phyloP scores from a whole-genome alignment of 345 rosid species.

The Eucalyptus grandis region DNA sequence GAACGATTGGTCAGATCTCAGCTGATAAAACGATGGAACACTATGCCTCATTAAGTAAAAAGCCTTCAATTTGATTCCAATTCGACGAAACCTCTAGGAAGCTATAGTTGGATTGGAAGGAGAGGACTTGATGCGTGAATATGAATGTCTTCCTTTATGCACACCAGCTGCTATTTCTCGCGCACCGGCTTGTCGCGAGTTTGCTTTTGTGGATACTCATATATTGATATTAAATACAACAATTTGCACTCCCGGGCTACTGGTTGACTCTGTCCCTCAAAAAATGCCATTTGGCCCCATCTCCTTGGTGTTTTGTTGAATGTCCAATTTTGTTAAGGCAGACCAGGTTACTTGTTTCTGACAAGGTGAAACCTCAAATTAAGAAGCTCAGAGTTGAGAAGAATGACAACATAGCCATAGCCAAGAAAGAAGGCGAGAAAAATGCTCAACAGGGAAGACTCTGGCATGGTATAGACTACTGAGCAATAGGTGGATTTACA shows the following conservation, averaged over 20 bases:
- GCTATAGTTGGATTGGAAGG: too few species aligned
- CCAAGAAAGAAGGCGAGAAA: not conserved
- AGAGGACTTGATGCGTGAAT: too few species aligned
- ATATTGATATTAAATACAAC: too few species aligned
- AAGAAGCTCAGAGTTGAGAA: not conserved
- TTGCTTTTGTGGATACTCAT: too few species aligned
- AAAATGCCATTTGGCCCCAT: not conserved
- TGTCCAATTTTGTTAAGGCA: not conserved
- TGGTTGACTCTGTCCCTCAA: not conserved
- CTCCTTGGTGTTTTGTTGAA: not conserved
- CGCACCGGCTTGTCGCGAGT: too few species aligned
- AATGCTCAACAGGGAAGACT: not conserved
- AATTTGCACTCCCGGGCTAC: not conserved
- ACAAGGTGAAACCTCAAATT: not conserved
- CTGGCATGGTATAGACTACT: not conserved
- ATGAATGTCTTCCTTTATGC: too few species aligned
- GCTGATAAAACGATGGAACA: too few species aligned
- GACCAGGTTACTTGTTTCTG: not conserved
- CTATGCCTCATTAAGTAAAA: too few species aligned
- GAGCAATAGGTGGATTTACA: not conserved
- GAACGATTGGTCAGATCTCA: too few species aligned
- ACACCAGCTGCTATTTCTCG: too few species aligned
- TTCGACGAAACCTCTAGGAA: too few species aligned
- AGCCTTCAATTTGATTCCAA: too few species aligned
- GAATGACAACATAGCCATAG: not conserved